Base-by-base conservation (phyloP, 768 basidiomycete genomes). In the Suillus ampliporus region DNA sequence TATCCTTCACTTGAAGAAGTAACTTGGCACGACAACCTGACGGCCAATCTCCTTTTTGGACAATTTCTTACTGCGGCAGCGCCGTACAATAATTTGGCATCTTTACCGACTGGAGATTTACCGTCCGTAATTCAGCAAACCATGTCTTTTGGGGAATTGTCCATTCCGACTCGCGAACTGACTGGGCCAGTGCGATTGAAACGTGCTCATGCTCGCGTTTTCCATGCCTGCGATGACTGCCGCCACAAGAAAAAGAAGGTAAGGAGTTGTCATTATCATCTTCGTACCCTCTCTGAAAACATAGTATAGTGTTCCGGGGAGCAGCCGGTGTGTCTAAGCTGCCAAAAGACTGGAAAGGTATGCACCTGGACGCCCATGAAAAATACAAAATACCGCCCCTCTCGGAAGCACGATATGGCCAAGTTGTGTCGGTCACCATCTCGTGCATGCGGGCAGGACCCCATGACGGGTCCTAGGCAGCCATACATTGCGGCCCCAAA, bases 221-320 rank as follows among this genome's bases (percentile, higher is more conserved):
- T 40, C 38, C 54, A 56, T 40, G 54, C 54, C 23, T 56, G 54
- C 17, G 38, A 56, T 19, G 23, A 56, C 26, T 56, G 54, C 11
- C 54, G 38, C 17, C 10, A 40, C 8, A 40, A 38, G 38, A 56
- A 56, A 0, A 56, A 26, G 5, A 56, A 56, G 10, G 54, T 56
- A 4, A 28, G 53, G 21, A 54, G 6, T 31, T 31, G 19, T 56
- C 10, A 40, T 6, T 5, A 13, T 40, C 28, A 26, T 40, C 1
- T 56, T 40, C 15, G 1, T 19, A 56, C 17, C 10, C 21, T 46
- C 10, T 56, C 54, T 56, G 23, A 56, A 17, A 3, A 13, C 2
- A 26, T 17, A 38, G 10, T 19, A 13, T 17, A 56, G 54, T 56
- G 38, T 56, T 40, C 54, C 6, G 54, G 54, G 10, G 23, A 56